phyloP scores from a whole-genome alignment of 2,329 filamentous ascomycete species.

The Capronia epimyces region DNA sequence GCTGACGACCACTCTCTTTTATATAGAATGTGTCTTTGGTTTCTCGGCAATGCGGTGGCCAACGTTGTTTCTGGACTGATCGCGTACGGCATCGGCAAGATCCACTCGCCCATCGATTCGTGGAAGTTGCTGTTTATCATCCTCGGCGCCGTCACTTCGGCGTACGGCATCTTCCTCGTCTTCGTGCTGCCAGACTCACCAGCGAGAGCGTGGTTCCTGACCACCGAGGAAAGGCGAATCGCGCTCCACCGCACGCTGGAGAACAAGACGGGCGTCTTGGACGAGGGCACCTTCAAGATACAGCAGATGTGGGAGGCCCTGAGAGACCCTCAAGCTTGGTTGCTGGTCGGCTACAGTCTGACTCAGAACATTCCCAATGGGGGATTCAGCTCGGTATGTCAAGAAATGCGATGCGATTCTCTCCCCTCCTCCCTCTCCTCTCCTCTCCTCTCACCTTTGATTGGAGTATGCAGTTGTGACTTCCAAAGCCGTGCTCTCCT shows the following conservation, averaged over 20 bases:
- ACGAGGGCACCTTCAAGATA: not conserved
- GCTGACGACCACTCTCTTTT: not conserved
- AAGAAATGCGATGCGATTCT: no score
- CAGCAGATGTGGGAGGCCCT: not conserved
- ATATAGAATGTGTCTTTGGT: not conserved
- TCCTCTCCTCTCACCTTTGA: no score
- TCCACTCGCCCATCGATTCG: not conserved
- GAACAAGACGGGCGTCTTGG: not conserved
- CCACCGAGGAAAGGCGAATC: not conserved
- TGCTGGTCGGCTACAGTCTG: not conserved
- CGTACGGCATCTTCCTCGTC: not conserved
- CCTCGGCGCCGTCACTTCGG: not conserved
- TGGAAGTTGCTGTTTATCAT: not conserved
- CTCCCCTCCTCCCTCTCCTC: no score
- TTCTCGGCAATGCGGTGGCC: not conserved
- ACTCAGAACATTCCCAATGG: not conserved
- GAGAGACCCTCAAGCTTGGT: not conserved
- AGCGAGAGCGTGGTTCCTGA: not conserved
- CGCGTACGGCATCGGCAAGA: not conserved
- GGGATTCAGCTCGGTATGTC: no score
- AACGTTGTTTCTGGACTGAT: no score
- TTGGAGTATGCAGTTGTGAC: no score
- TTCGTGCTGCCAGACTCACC: not conserved
- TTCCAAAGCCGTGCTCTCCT: no score
- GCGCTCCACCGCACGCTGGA: not conserved